Evolutionary conservation across 1,284 basidiomycete genomes (phyloP), one percentile per base, ranked within the genome.

Genomic region (Coriolopsis trogii): DNA sequence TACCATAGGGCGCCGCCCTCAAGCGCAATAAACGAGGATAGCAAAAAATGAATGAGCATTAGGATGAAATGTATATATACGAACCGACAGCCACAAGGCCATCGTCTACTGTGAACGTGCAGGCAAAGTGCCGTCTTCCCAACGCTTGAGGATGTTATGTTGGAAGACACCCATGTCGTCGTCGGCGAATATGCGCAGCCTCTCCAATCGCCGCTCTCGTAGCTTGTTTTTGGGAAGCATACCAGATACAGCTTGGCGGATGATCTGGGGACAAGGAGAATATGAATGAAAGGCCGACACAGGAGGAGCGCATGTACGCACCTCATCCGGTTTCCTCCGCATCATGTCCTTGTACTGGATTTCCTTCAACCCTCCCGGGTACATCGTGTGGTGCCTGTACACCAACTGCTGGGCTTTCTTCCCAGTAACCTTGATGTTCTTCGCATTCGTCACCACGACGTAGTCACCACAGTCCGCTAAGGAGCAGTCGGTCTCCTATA

Each of bases 221-320:
- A 95, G 81, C 59, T 89, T 94, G 77, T 98, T 98, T 73, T 98
- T 98, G 25, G 95, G 95, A 53, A 98, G 77, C 95, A 98, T 98
- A 56, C 95, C 92, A 8, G 94, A 91, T 4, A 98, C 95, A 7
- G 95, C 95, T 61, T 93, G 85, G n/a, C 91, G 86, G 53, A 98
- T 92, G 62, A 97, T 93, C 95, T 97, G 65, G n/a, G 28, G 16
- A 18, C 3, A 37, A 13, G 20, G 10, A 34, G 24, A 26, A 4
- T 9, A 21, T 42, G 23, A 49, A 24, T 41, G 41, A 31, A 46
- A 39, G 36, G 46, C 26, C 30, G 12, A 39, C 6, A 34, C 25
- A 30, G 23, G 24, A 41, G 37, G 24, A 29, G 13, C 21, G 16
- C 13, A 26, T 49, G 41, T 18, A 76, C 89, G 65, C 63, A 96